Percentiles rank a stretch among this genome's conserved stretches.
phyloP scores from a whole-genome alignment of 306 rosid genomes.

The Ceratonia siliqua region DNA sequence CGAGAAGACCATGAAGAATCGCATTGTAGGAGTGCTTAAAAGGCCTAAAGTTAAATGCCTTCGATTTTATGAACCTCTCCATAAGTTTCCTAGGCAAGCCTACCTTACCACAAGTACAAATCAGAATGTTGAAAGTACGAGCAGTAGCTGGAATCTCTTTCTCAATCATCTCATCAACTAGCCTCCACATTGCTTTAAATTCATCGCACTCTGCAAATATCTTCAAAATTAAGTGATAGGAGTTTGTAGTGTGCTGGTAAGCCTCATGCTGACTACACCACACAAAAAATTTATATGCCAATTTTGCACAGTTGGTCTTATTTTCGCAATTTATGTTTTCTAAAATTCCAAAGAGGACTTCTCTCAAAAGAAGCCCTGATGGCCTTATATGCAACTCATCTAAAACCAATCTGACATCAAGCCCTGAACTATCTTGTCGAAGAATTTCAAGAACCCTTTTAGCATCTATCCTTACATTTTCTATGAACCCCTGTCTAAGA shows the following conservation, averaged over 20 bases:
- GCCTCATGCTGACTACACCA: constrained; percentile 71
- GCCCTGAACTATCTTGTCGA: constrained; percentile 69
- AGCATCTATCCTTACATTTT: constrained; percentile 52
- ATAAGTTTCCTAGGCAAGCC: constrained; percentile 76
- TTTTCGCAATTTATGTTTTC: constrained; percentile 44
- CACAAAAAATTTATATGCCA: constrained; percentile 77
- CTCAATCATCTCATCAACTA: constrained; percentile 86
- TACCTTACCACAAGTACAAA: constrained; percentile 75
- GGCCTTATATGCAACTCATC: constrained; percentile 57
- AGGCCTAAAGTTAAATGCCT: constrained; percentile 76
- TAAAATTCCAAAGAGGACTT: constrained; percentile 75
- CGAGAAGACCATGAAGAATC: constrained; percentile 67
- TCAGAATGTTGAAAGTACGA: constrained; percentile 67
- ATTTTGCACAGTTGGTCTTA: constrained; percentile 70
- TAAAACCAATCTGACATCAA: constrained; percentile 64
- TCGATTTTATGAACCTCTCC: constrained; percentile 76
- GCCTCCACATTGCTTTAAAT: constrained; percentile 80
- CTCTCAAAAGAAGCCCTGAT: constrained; percentile 78
- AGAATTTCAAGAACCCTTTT: constrained; percentile 62
- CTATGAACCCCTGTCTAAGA: constrained; percentile 44
- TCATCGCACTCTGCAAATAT: constrained; percentile 83
- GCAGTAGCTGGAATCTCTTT: constrained; percentile 68
- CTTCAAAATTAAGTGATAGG: constrained; percentile 76
- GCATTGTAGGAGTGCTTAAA: constrained; percentile 79
- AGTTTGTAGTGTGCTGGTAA: constrained; percentile 55